Evolutionary conservation across 768 basidiomycete species (phyloP).

Genomic region (Scleroderma bovista): DNA sequence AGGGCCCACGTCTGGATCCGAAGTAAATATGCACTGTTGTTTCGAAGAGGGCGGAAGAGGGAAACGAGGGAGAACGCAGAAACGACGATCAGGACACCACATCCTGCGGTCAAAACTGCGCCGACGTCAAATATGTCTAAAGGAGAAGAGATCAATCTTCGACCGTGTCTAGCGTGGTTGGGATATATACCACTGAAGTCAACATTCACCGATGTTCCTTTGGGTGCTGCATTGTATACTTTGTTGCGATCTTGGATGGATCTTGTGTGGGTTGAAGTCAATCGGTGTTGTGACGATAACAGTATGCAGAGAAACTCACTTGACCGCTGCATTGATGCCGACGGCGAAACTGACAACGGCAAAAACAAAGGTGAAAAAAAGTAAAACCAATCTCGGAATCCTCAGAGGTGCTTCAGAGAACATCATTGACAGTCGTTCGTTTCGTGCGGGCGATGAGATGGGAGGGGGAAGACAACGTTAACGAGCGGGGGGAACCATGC

Average conservation of each 20-base stretch:
- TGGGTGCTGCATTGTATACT: constrained; percentile 6
- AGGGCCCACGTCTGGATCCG: constrained; percentile 34
- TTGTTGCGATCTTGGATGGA: constrained; percentile 9
- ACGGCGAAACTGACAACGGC: constrained; percentile 16
- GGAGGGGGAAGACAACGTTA: neutral
- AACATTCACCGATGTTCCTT: constrained; percentile 5
- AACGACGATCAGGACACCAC: constrained; percentile 30
- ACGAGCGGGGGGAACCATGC: neutral
- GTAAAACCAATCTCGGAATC: constrained; percentile 13
- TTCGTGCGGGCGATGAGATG: neutral
- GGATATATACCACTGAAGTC: constrained; percentile 8
- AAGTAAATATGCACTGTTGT: constrained; percentile 11
- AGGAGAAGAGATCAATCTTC: neutral
- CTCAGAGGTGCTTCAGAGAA: constrained; percentile 1
- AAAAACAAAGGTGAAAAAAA: constrained; percentile 29
- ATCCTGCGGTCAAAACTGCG: constrained; percentile 31
- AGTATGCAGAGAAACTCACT: constrained; percentile 5
- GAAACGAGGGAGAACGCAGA: constrained; percentile 23
- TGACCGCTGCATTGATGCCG: constrained; percentile 17
- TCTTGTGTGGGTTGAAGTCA: constrained; percentile 1
- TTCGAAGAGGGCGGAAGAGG: constrained; percentile 8
- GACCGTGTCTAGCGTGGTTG: neutral
- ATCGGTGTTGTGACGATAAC: neutral
- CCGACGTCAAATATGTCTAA: constrained; percentile 39
- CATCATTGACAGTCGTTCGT: constrained; percentile 4